These are phyloP conservation scores for Chloromonas sp. DNA, from an alignment of 163 green algal species.

Conservation along the genomic window DNA sequence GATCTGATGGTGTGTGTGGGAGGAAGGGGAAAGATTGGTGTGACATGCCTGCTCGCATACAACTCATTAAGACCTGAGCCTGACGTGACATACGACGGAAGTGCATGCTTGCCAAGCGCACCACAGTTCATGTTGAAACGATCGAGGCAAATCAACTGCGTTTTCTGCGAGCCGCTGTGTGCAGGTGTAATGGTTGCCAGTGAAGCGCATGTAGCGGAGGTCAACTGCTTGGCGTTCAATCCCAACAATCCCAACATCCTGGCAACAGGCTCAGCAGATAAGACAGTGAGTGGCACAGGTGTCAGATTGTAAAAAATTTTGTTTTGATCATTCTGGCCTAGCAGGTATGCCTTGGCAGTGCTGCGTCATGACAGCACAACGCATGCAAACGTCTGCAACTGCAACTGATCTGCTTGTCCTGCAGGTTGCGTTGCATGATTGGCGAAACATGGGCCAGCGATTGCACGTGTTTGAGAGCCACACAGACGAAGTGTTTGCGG, in stretches of 20 bases:
- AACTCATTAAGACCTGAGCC: no score
- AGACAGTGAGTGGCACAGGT: slow-evolving; percentile 33
- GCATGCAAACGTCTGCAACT: not conserved
- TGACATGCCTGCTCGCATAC: no score
- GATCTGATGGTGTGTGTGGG: no score
- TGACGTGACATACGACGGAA: no score
- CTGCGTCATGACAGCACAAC: no score
- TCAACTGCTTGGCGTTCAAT: slow-evolving; percentile 99
- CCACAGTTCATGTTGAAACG: no score
- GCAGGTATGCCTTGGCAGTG: no score
- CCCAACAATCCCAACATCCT: slow-evolving; percentile 94
- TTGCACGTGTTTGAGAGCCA: slow-evolving; percentile 92
- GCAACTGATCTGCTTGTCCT: not conserved
- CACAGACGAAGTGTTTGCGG: slow-evolving; percentile 94
- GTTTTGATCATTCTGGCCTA: not conserved
- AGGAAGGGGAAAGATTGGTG: no score
- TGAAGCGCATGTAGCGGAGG: slow-evolving; percentile 80
- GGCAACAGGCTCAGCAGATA: slow-evolving; percentile 90
- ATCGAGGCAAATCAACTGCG: no score
- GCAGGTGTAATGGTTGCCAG: slow-evolving; percentile 43
- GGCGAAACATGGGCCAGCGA: slow-evolving; percentile 74
- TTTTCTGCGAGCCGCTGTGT: not conserved
- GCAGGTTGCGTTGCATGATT: slow-evolving; percentile 19
- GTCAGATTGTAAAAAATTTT: not conserved
- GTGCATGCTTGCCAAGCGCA: no score